A percentile compares a stretch with the other conserved stretches of the same genome.
Conservation (phyloP, 306 rosid species). For the Neltuma alba region DNA sequence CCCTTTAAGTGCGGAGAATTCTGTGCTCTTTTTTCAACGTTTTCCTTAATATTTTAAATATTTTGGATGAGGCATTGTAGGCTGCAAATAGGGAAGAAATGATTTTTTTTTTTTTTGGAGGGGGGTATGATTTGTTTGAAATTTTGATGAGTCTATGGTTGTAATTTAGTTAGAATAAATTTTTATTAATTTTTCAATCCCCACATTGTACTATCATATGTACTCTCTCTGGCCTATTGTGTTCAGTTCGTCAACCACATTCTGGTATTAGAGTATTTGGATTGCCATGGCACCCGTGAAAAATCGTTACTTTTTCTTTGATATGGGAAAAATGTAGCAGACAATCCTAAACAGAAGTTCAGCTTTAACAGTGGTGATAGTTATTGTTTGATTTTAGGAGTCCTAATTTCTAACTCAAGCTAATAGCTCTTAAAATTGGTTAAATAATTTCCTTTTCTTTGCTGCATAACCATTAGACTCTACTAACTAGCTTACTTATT, state of each 20-base stretch:
- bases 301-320: not conserved
- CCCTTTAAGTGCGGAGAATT: not conserved
- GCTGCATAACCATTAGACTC: slow-evolving; percentile 5
- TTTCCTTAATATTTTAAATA: not conserved
- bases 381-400: slow-evolving; percentile 9
- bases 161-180: slow-evolving; percentile 9
- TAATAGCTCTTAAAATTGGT: slow-evolving; percentile 6
- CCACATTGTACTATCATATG: slow-evolving; percentile 20
- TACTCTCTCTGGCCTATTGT: not conserved
- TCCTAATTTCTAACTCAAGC: slow-evolving; percentile 16
- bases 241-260: slow-evolving; percentile 40
- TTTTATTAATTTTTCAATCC: not conserved
- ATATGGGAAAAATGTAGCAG: not conserved
- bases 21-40: not conserved
- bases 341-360: not conserved
- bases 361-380: slow-evolving; percentile 9
- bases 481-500: slow-evolving; percentile 1
- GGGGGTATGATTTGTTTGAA: slow-evolving; percentile 13
- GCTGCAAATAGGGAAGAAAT: slow-evolving; percentile 24
- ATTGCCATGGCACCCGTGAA: not conserved
- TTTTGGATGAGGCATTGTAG: slow-evolving; percentile 39
- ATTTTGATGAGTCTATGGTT: not conserved
- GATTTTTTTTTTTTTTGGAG: not conserved
- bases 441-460: slow-evolving; percentile 18
- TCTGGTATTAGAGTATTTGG: slow-evolving; percentile 27